Base-by-base conservation (phyloP, 805 yeast genomes). In the Zygosaccharomyces pseudorouxii region DNA sequence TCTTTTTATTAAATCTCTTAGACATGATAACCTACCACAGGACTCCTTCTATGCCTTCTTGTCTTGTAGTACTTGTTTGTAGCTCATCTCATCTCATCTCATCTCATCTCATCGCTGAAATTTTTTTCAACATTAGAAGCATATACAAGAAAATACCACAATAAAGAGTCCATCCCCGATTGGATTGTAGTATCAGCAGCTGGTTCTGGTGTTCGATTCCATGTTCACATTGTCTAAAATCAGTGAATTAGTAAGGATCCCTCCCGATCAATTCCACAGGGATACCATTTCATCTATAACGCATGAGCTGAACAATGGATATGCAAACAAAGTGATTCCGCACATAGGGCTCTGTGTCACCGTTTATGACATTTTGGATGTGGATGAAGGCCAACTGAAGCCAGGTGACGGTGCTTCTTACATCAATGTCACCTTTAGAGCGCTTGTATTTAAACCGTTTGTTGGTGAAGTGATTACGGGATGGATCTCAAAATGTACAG, bases 321-420 rank as follows among this genome's bases (percentile, higher is more conserved):
- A 84, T 62, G 80, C 96, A 42, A 92, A 93, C 68, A 86, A 85
- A 59, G 83, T 93, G 48, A 78, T 93, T 38, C 84, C 84, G 44
- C 85, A 85, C 60, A 72, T 89, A 16, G 99, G 99, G 1, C 75
- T 93, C 2, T 90, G 89, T 38, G 70, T 93, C 14, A 76, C 93
- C 1, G 76, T 92, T 14, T 92, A 92, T 82, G 99, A 93, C 63
- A 64, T 93, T 3, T 68, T 82, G 39, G 77, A 76, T n/a, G 81
- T 86, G 22, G 87, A 86, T 42, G 98, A 93, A 57, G 99, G 98
- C 4, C 74, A 87, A 54, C 73, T 93, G 51, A 85, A 82, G 58
- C 96, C 96, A 1, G 98, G 99, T 7, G 98, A 93, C 68, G 98
- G 99, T 7, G 89, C 90, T 1, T 76, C 89, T 4, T 90, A 76